These are phyloP conservation scores for Lactarius sp. DNA, from an alignment of 768 basidiomycete genomes.

Conservation along the genomic window DNA sequence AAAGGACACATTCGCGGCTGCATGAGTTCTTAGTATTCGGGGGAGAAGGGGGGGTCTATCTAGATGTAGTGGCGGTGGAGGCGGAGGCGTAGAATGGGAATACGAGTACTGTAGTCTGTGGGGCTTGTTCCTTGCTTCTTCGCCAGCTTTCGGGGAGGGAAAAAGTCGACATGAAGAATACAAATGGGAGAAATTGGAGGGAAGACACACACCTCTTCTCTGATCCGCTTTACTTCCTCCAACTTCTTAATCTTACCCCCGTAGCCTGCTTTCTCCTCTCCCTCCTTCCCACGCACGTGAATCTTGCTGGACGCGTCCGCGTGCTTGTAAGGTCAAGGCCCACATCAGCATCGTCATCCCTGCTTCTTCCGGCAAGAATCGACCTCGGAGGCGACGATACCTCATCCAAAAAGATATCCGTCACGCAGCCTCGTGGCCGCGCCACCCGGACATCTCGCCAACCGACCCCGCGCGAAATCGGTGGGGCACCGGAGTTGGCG, in stretches of 20 bases:
- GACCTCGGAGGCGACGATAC: background rate
- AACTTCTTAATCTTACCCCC: slow-evolving; percentile 59
- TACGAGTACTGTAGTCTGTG: slow-evolving; percentile 1
- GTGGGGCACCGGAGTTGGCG: background rate
- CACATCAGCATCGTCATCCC: background rate
- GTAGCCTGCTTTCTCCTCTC: slow-evolving; percentile 47
- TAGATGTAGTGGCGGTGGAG: slow-evolving; percentile 14
- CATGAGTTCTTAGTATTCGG: slow-evolving; percentile 27
- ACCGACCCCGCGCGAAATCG: slow-evolving; percentile 7
- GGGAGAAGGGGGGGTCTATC: slow-evolving; percentile 19
- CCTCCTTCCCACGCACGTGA: slow-evolving; percentile 54
- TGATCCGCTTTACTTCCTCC: slow-evolving; percentile 56
- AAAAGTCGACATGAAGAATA: background rate
- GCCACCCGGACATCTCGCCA: background rate
- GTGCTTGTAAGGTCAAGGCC: slow-evolving; percentile 22
- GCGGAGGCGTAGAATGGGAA: slow-evolving; percentile 20
- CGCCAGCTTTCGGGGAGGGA: slow-evolving; percentile 1
- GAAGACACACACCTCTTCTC: slow-evolving; percentile 45
- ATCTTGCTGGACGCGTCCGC: slow-evolving; percentile 40
- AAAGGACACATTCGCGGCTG: slow-evolving; percentile 40
- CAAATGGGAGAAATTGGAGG: background rate
- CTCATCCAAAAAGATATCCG: background rate
- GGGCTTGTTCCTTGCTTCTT: slow-evolving; percentile 5
- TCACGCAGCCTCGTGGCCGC: background rate
- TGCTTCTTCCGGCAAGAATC: background rate